Evolutionary conservation across 2,329 filamentous ascomycete genomes (phyloP).

Genomic region (Aspergillus versicolor): DNA sequence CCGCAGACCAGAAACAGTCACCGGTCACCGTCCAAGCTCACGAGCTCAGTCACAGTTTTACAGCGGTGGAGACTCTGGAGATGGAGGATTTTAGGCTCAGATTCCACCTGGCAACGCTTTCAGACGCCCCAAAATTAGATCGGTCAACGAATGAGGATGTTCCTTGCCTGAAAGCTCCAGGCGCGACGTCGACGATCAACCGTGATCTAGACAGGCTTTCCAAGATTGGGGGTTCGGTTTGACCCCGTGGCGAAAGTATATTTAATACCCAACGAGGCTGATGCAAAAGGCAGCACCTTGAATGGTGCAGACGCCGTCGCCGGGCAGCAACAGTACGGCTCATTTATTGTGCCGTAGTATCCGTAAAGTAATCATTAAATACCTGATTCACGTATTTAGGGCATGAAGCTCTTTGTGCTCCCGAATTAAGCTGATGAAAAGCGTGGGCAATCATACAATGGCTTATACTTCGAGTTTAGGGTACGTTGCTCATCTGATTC

Average conservation of each 20-base stretch:
- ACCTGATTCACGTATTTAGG: neutral
- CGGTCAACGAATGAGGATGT: neutral
- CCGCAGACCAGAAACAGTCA: constrained; percentile 24
- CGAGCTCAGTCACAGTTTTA: constrained; percentile 17
- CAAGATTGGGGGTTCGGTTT: neutral
- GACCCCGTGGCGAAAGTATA: neutral
- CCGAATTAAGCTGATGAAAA: neutral
- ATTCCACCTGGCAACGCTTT: neutral
- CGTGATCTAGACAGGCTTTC: neutral
- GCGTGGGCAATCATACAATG: neutral
- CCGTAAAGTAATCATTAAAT: neutral
- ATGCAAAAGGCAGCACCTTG: too few relatives aligned
- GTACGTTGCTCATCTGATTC: neutral
- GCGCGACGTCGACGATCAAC: neutral
- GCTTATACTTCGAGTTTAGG: neutral
- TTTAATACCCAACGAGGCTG: neutral
- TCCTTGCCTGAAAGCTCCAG: neutral
- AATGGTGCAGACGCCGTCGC: neutral
- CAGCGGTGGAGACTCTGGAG: constrained; percentile 10
- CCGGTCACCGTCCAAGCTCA: constrained; percentile 19
- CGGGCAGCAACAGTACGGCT: too few relatives aligned
- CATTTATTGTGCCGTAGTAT: too few relatives aligned
- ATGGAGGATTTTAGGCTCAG: neutral
- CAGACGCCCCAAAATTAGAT: neutral
- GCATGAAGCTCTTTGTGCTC: neutral